Evolutionary conservation across 1,284 basidiomycete genomes (phyloP), one percentile per base, ranked within the genome.

Genomic region (Stygiomarasmius scandens): DNA sequence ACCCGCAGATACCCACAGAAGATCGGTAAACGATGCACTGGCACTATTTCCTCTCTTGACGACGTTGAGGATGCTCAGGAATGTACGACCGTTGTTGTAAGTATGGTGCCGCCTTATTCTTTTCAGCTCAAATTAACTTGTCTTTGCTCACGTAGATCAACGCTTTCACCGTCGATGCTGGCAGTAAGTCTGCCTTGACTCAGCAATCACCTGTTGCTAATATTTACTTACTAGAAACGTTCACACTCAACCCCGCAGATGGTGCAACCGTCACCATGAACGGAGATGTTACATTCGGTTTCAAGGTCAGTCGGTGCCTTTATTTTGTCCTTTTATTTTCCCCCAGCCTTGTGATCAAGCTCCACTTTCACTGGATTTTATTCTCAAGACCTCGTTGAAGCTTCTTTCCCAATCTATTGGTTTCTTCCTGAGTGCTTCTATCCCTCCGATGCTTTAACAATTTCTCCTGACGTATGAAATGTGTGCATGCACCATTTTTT

Each of bases 31-130:
- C 54, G 61, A 5, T 63, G 61, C 51, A 61, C 59, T 3, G 61
- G 61, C 2, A 46, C 54, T 34, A 63, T 63, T 14, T 6, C 29
- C 8, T 60, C 59, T 19, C 59, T 63, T 12, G 38, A 54, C 3
- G 59, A 61, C 20, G 59, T 63, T n/a, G 56, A 59, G 2, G 59
- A 59, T 9, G 61, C 61, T 4, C 51, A 63, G 45, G 55, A 61
- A 36, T 63, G 61, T 41, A 52, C 45, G 1, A 63, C 59, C 5
- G 60, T 63, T 29, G 53, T 57, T 41, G 59, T 61, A 41, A 32
- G 57, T 51, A 49, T 12, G n/a, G n/a, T n/a, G n/a, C n/a, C n/a
- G n/a, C n/a, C n/a, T 41, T 9, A 16, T 19, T 41, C 5, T 19
- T 41, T 16, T 12, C n/a, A 41, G 16, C n/a, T 41, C 4, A 5